Evolutionary conservation across 176 grass and related monocot species (phyloP), one percentile per base, ranked within the genome.

Genomic region (Miscanthus lutarioriparius): DNA sequence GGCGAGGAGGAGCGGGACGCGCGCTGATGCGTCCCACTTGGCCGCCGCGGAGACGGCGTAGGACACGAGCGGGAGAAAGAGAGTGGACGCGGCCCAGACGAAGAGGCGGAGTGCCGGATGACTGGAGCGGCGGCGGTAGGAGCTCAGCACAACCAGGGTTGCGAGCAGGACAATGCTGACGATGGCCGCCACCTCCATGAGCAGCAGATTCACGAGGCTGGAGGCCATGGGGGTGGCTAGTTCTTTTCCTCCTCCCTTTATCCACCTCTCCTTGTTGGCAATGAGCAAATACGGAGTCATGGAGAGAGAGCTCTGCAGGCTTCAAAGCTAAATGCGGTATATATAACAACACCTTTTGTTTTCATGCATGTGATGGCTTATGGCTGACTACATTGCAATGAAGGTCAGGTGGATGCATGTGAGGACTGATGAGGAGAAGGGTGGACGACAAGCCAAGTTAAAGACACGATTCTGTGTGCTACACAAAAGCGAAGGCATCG

Each of bases 1-100:
- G 40, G 76, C 41, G 32, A 91, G 80, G 51, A 91, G 84, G 39
- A 91, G 85, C 14, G 75, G 80, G 39, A 76, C 66, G 25, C 89
- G 89, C 38, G 85, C 80, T 1, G 33, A 35, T 35, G 68, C 61
- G 70, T 87, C 20, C 76, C 62, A 78, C 2, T 69, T 79, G 7
- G 85, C 80, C 1, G 81, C 76, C 2, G 80, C 89, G 17, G 89
- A 91, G 40, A 87, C 84, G 4, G 81, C 81, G 76, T 84, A 87
- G 40, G 89, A 87, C 32, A 87, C 81, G 10, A 91, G 85, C 11
- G 89, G 89, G 63, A 91, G 89, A 75, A 87, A 87, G 40, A 87
- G 89, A 4, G 85, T 84, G 69, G 83, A 91, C 0, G 85, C 75
- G 32, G 76, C 62, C 89, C 89, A 91, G 6, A 91, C 80, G 70